Evolutionary conservation across 371 early-diverging fungal species (phyloP).

Genomic region (Chytridiales sp.): DNA sequence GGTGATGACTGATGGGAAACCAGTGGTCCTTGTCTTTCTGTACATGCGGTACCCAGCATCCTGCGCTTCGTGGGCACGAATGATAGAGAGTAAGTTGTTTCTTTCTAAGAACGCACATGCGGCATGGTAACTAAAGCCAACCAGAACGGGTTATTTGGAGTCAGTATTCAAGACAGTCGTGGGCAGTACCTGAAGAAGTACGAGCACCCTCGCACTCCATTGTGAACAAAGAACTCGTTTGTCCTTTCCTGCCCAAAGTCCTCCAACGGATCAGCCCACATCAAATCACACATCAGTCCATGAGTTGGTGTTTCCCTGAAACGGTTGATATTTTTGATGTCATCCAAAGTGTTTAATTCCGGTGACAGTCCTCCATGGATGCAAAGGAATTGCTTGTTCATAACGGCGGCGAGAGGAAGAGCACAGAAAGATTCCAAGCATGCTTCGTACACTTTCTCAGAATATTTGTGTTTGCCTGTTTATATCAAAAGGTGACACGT

Average conservation of each 20-base stretch:
- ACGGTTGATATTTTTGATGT: constrained; percentile 83
- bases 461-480: constrained; percentile 88
- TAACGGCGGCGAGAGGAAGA: constrained; percentile 93
- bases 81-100: constrained; percentile 89
- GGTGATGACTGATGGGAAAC: constrained; percentile 95
- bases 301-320: constrained; percentile 93
- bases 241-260: constrained; percentile 91
- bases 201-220: constrained; percentile 91
- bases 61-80: constrained; percentile 98
- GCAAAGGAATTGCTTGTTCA: constrained; percentile 96
- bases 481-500: constrained; percentile 32
- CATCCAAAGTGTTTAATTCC: constrained; percentile 82
- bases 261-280: constrained; percentile 98
- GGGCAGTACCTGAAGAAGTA: constrained; percentile 76
- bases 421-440: constrained; percentile 92
- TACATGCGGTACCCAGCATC: constrained; percentile 97
- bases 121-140: constrained; percentile 72
- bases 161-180: background rate
- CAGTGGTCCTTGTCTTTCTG: constrained; percentile 85
- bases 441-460: constrained; percentile 90
- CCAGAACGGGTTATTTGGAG: background rate
- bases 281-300: constrained; percentile 94
- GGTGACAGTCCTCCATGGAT: constrained; percentile 99
- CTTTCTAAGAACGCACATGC: constrained; percentile 89
- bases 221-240: constrained; percentile 80